Base-by-base conservation (phyloP, 2,329 filamentous ascomycete species). In the Colletotrichum viniferum region DNA sequence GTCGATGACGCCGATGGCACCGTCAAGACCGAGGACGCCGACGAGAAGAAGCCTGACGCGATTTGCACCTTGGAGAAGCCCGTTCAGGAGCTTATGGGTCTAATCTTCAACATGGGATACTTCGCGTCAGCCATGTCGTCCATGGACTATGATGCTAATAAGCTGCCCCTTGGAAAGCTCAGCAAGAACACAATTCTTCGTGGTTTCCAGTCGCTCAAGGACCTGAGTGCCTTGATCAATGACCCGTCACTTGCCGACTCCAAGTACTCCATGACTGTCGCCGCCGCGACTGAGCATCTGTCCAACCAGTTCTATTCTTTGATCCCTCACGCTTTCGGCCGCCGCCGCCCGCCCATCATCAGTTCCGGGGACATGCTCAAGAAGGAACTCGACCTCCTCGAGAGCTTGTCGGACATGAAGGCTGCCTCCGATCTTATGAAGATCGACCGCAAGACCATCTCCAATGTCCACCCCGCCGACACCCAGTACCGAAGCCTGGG, bases 371-470 rank as follows among this genome's bases (percentile, higher is more conserved):
- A 78, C 2, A 83, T 89, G 78, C 89, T 98, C 79, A 95, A 96
- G 85, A 89, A 86, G 79, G 95, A 98, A 84, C 90, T 96, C 78
- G 93, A 95, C 60, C 88, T 97, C 78, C 90, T 98, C 1, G 95
- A 97, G 80, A 94, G 92, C 76, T 86, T 98, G 81, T 93, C 92
- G 3, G 95, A 97, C 80, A 96, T 98, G 94, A 96, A 96, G 84
- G 93, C 95, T 75, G 93, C 95, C 3, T 91, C 92, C 26, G 90
- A 93, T 30, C 94, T 98, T 80, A 93, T 97, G 90, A 96, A 95
- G 83, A 85, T 88, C 5, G 90, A 91, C 48, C 84, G 82, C 60
- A 86, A 87, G 76, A 70, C 30, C 12, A 28, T 52, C 6, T 52
- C 62, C 9, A 86, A 88, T 72, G 80, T 95, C 18, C 91, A 96